phyloP scores from a whole-genome alignment of 1,284 basidiomycete genomes.

The Pseudozyma hubeiensis region DNA sequence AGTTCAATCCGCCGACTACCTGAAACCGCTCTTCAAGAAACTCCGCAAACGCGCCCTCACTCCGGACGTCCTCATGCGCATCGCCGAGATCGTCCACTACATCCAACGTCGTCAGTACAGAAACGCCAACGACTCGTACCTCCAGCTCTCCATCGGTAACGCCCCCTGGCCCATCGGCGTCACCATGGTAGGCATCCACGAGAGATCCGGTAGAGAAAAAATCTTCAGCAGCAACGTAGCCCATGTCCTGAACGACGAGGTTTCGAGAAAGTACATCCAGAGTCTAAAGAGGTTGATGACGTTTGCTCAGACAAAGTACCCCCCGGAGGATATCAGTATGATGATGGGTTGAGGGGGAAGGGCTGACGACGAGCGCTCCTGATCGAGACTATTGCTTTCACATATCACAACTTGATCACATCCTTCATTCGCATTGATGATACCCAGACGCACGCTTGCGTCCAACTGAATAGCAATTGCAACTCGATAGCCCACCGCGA shows the following conservation, averaged over 20 bases:
- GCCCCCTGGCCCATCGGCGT: slow-evolving; percentile 99
- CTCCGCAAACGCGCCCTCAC: slow-evolving; percentile 86
- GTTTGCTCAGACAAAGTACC: slow-evolving; percentile 59
- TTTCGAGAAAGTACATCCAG: slow-evolving; percentile 98
- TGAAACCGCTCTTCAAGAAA: slow-evolving; percentile 94
- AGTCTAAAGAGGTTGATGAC: slow-evolving; percentile 83
- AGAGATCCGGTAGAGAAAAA: slow-evolving; percentile 95
- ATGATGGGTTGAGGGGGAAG: slow-evolving; percentile 48
- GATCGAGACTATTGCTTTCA: no score
- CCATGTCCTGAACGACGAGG: slow-evolving; percentile 98
- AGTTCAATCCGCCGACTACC: slow-evolving; percentile 92
- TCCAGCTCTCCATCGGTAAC: slow-evolving; percentile 95
- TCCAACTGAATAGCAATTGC: no score
- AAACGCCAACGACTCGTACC: slow-evolving; percentile 93
- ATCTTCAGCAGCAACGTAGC: slow-evolving; percentile 96
- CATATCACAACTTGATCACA: no score
- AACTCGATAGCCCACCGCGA: no score
- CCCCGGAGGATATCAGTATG: slow-evolving; percentile 55
- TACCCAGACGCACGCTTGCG: no score
- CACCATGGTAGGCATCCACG: slow-evolving; percentile 99
- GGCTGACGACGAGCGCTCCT: no score
- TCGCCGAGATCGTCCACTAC: slow-evolving; percentile 94
- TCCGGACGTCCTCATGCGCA: slow-evolving; percentile 84
- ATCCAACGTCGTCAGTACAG: slow-evolving; percentile 97
- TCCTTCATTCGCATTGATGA: no score